These are phyloP conservation scores for Fusarium sp. DNA, from an alignment of 2,329 filamentous ascomycete species.

Conservation along the genomic window DNA sequence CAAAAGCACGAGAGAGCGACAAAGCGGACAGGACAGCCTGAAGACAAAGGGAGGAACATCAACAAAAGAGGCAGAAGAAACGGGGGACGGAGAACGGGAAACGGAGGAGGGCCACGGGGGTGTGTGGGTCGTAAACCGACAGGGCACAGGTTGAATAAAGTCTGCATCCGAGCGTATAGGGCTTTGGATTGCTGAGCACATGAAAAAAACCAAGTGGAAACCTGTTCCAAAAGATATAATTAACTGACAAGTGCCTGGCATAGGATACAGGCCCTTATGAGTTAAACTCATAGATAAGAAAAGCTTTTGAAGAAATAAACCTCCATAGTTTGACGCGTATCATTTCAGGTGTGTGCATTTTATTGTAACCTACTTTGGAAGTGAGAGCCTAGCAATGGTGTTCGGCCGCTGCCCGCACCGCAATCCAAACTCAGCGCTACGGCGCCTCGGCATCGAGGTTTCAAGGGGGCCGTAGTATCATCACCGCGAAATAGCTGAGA, in stretches of 20 bases:
- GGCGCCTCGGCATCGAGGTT: slow-evolving; percentile 32
- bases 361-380: background rate
- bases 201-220: background rate
- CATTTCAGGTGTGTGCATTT: background rate
- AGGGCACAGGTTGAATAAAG: slow-evolving; percentile 21
- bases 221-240: background rate
- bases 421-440: slow-evolving; percentile 19
- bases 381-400: background rate
- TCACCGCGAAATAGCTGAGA: background rate
- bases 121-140: slow-evolving; percentile 37
- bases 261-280: background rate
- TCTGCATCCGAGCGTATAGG: background rate
- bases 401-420: slow-evolving; percentile 30
- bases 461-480: slow-evolving; percentile 20
- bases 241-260: background rate
- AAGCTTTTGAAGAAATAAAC: background rate
- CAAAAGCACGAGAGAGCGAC: slow-evolving; percentile 32
- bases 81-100: slow-evolving; percentile 38
- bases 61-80: slow-evolving; percentile 29
- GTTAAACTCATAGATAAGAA: background rate
- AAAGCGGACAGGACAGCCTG: slow-evolving; percentile 31
- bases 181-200: background rate
- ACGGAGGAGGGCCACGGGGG: slow-evolving; percentile 41
- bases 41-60: slow-evolving; percentile 37
- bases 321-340: no score